Base-by-base conservation (phyloP, 805 yeast genomes). In the Metschnikowia rubicola region DNA sequence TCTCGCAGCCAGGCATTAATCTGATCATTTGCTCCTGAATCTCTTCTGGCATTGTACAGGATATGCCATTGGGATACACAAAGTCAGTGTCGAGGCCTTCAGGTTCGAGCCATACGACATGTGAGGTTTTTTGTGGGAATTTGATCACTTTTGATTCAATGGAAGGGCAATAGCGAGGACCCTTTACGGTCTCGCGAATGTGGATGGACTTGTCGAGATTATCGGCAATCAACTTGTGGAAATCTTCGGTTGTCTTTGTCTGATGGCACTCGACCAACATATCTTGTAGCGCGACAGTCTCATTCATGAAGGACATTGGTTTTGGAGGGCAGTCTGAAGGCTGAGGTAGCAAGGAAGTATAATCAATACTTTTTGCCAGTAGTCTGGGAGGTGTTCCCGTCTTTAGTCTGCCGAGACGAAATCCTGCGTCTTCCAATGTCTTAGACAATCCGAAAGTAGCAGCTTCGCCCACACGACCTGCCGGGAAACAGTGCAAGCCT, bases 331-430 rank as follows among this genome's bases (percentile, higher is more conserved):
- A 64, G 59, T 92, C 97, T 9, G 97, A 95, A 3, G 77, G 75
- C 63, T 92, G 96, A 1, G 74, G 74, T n/a, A 70, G 70, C 47
- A 94, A 66, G n/a, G 72, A 66, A 1, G 70, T 55, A 59, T 82
- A 91, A 61, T 92, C 73, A 19, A 94, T 90, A 0, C 92, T 78
- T 43, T 76, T 75, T 1, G 83, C 75, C 39, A 86, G 84, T 26
- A 94, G 68, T 48, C 99, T 74, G 2, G 98, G 96, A 0, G 99
- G 99, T 0, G 99, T 94, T 0, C 99, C 99, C 0, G 99, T 94
- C 61, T 94, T 94, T 56, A 94, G 72, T 46, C 99, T 74, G 0
- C 98, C 98, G 43, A 94, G 68, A 50, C 80, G 71, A 63, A 94
- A 92, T 0, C 96, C 96, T 1, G 87, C 84, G 3, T 80, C 81